Percentiles rank a stretch among this genome's conserved stretches.
phyloP scores from a whole-genome alignment of 768 basidiomycete species.

The Lepiota brunneoincarnata region DNA sequence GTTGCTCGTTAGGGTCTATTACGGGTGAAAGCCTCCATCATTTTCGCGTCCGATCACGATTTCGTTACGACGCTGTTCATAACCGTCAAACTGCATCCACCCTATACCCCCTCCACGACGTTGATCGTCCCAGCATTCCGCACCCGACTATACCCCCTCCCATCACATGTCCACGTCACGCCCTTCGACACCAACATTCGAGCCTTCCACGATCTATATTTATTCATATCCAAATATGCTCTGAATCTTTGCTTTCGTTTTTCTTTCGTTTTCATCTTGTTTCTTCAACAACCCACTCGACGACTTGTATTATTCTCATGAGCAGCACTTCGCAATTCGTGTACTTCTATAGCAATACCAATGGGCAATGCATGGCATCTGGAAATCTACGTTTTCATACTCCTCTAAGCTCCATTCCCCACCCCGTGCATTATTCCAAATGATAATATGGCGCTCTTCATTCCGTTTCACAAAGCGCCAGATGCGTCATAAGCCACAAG shows the following conservation, averaged over 20 bases:
- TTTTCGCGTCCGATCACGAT: not conserved
- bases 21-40: constrained; percentile 1
- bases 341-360: constrained; percentile 6
- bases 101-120: constrained; percentile 4
- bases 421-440: too few relatives aligned
- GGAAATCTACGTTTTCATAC: not conserved
- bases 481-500: not conserved
- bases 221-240: not conserved
- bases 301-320: not conserved
- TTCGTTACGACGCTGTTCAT: not conserved
- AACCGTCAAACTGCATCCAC: not conserved
- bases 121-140: constrained; percentile 2
- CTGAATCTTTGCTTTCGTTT: not conserved
- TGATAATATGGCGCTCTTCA: not conserved
- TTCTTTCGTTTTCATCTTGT: not conserved
- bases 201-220: constrained; percentile 1
- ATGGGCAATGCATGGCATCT: constrained; percentile 3
- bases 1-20: constrained; percentile 3
- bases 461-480: not conserved
- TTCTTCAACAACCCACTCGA: not conserved
- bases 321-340: not conserved
- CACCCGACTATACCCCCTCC: not conserved
- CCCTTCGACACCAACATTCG: not conserved
- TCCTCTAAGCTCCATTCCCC: not conserved
- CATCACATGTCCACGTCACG: not conserved